Base-by-base conservation (phyloP, 2,329 filamentous ascomycete genomes). In the Alternaria novae-zelandiae region DNA sequence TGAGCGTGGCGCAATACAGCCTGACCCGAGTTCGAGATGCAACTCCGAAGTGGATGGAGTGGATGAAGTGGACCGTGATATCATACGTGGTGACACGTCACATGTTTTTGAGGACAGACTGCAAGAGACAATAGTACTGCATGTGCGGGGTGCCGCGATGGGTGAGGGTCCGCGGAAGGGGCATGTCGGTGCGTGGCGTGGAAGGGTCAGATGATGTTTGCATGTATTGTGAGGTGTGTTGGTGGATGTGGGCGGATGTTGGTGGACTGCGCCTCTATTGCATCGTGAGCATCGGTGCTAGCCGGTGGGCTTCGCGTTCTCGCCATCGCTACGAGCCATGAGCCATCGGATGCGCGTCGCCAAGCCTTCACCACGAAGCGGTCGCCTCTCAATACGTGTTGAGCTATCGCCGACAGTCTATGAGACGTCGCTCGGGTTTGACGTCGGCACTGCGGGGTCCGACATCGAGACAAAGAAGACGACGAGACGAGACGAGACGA, bases 241-340 rank as follows among this genome's bases (percentile, higher is more conserved):
- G n/a, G 23, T n/a, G 23, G 20, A 28, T 26, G 36, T 51, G 23
- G 56, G 53, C 43, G 49, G 55, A 53, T 60, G 36, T 32, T 41
- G 20, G 49, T 41, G 49, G 49, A 53, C 64, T 69, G 63, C 68
- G 66, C 64, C 68, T 69, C 59, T 60, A 47, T 64, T 46, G 64
- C 60, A 61, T 70, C 62, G 63, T 61, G 51, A 54, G 53, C 54
- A 30, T 36, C 54, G 47, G 55, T 46, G 28, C 30, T 51, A 58
- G 55, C n/a, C 45, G 45, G 32, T 13, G 21, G 17, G 21, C 54
- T 46, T 45, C 26, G 43, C 2, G 43, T 46, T 26, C 9, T 17
- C 30, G 30, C 49, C 30, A 23, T 53, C 9, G 49, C 49, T 8
- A 53, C 32, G 54, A 32, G 44, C 17, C 54, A 32, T 56, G 7